Evolutionary conservation across 2,329 filamentous ascomycete genomes (phyloP).

Genomic region (Trichocomaceae sp.): DNA sequence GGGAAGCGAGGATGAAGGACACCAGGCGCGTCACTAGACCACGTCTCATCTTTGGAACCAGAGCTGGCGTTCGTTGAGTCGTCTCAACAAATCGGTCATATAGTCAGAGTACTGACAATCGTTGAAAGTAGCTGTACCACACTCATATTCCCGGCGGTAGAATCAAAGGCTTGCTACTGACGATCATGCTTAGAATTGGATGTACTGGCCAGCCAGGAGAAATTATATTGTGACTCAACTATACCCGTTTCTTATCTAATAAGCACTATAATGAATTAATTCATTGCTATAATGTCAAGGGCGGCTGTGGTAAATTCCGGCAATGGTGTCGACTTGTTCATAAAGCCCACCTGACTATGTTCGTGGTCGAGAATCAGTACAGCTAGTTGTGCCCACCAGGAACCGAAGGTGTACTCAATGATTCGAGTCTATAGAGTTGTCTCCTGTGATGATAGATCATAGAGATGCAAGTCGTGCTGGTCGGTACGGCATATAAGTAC

Average conservation of each 20-base stretch:
- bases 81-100: no score
- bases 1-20: no score
- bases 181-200: no score
- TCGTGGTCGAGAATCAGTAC: background rate
- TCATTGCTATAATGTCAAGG: background rate
- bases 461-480: background rate
- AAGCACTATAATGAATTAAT: background rate
- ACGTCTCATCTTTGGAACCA: no score
- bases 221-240: no score
- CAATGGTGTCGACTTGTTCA: background rate
- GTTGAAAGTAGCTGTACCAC: no score
- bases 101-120: no score
- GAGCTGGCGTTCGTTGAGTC: no score
- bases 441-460: background rate
- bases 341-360: background rate
- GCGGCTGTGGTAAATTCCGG: background rate
- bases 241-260: background rate
- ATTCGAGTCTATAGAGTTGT: background rate
- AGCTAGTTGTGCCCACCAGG: background rate
- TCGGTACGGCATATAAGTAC: background rate
- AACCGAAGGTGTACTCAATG: conserved; percentile 1
- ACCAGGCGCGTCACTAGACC: no score
- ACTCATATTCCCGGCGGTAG: no score
- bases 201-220: no score
- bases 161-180: no score